A percentile compares a stretch with the other conserved stretches of the same genome.
Conservation (phyloP, 768 basidiomycete species). For the Rhizopogon rudus region DNA sequence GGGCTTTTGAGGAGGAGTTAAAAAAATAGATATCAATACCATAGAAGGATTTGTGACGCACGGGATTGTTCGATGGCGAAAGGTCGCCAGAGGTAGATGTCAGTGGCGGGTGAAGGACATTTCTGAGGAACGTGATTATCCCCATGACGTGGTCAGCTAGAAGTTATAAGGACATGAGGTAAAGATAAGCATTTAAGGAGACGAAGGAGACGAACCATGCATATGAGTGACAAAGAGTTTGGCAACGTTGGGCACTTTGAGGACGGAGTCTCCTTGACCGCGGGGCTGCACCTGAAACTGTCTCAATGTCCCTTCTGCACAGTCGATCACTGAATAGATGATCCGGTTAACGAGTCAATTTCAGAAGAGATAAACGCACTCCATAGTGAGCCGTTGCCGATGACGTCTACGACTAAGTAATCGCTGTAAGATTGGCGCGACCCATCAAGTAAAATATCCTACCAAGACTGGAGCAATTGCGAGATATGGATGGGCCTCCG, state of each 20-base stretch:
- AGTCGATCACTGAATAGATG: slow-evolving; percentile 62
- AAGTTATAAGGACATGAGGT: neutral
- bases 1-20: slow-evolving; percentile 27
- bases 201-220: slow-evolving; percentile 50
- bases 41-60: slow-evolving; percentile 3
- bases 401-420: slow-evolving; percentile 46
- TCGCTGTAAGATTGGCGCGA: neutral
- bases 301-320: slow-evolving; percentile 74
- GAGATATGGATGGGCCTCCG: slow-evolving; percentile 66
- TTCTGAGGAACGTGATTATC: slow-evolving; percentile 60
- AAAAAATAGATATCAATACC: neutral
- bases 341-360: slow-evolving; percentile 1
- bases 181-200: neutral
- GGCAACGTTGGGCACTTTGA: slow-evolving; percentile 44
- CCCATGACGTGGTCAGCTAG: slow-evolving; percentile 75
- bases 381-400: slow-evolving; percentile 56
- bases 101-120: slow-evolving; percentile 45
- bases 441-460: neutral
- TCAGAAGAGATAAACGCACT: slow-evolving; percentile 37
- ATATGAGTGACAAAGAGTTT: slow-evolving; percentile 85
- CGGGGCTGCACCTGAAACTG: slow-evolving; percentile 60
- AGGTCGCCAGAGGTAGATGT: slow-evolving; percentile 10
- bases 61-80: slow-evolving; percentile 8
- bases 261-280: slow-evolving; percentile 17
- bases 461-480: slow-evolving; percentile 69